Evolutionary conservation across 2,329 filamentous ascomycete species (phyloP).

Genomic region (Penicillium verrucosum): DNA sequence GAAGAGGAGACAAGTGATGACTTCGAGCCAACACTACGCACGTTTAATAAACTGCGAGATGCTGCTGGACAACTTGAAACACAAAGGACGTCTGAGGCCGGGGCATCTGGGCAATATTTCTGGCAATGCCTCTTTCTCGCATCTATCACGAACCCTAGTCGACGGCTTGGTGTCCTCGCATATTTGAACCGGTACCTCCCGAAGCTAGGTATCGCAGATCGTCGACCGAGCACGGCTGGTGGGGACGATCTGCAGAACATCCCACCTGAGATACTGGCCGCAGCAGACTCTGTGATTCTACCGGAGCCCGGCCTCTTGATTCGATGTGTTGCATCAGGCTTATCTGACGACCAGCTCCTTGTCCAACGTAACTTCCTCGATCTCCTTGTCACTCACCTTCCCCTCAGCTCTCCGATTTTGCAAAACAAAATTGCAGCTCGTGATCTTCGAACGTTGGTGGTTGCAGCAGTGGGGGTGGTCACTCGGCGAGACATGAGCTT

Average conservation of each 20-base stretch:
- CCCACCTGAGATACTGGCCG: constrained; percentile 31
- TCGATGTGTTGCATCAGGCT: constrained; percentile 85
- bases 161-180: constrained; percentile 80
- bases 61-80: constrained; percentile 54
- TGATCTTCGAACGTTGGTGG: constrained; percentile 78
- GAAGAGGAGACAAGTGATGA: constrained; percentile 98
- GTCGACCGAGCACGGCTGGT: constrained; percentile 29
- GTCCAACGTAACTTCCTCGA: constrained; percentile 95
- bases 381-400: constrained; percentile 83
- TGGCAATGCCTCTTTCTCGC: constrained; percentile 98
- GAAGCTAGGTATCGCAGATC: constrained; percentile 54
- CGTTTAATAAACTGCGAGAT: constrained; percentile 74
- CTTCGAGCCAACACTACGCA: constrained; percentile 79
- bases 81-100: constrained; percentile 48
- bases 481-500: constrained; percentile 92
- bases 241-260: constrained; percentile 26
- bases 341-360: constrained; percentile 81
- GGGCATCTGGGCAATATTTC: constrained; percentile 78
- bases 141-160: constrained; percentile 81
- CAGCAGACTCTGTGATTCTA: constrained; percentile 51
- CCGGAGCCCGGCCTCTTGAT: constrained; percentile 89
- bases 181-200: constrained; percentile 80
- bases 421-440: constrained; percentile 68
- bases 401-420: constrained; percentile 76
- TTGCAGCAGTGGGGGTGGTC: constrained; percentile 82